A percentile compares a stretch with the other conserved stretches of the same genome.
phyloP scores from a whole-genome alignment of 768 basidiomycete species.

The Russula vinacea region DNA sequence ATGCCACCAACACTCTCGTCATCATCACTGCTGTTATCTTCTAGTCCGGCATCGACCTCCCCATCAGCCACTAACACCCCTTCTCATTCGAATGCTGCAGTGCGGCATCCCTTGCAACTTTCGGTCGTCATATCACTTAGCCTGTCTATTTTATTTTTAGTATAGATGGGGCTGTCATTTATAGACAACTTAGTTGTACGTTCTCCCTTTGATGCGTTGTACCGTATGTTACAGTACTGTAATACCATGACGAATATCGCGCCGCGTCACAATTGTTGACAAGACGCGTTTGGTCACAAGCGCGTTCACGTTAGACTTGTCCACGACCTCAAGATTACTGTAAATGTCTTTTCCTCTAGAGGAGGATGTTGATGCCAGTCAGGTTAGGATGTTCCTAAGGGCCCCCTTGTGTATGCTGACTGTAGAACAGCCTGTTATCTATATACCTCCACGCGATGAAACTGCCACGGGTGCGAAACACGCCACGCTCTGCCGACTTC shows the following conservation, averaged over 20 bases:
- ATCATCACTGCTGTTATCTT: not conserved
- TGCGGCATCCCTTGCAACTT: not conserved
- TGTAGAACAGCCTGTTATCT: constrained; percentile 21
- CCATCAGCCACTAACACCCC: not conserved
- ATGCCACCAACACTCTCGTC: not conserved
- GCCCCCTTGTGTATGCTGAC: not conserved
- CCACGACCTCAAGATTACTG: not conserved
- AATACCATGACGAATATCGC: not conserved
- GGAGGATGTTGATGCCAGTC: constrained; percentile 26
- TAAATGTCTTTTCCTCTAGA: constrained; percentile 19
- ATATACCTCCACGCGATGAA: constrained; percentile 23
- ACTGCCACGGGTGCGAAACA: constrained; percentile 4
- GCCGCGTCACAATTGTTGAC: not conserved
- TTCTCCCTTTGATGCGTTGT: not conserved
- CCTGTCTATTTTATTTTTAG: constrained; percentile 4
- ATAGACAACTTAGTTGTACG: not conserved
- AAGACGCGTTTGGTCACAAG: not conserved
- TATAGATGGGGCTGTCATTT: not conserved
- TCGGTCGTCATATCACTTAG: not conserved
- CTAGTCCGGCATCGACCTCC: not conserved
- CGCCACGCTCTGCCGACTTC: not conserved
- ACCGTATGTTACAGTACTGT: not conserved
- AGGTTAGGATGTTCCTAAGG: constrained; percentile 9
- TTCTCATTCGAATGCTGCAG: constrained; percentile 8
- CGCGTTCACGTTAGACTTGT: not conserved